Base-by-base conservation (phyloP, 345 rosid genomes). In the Linum tenue region DNA sequence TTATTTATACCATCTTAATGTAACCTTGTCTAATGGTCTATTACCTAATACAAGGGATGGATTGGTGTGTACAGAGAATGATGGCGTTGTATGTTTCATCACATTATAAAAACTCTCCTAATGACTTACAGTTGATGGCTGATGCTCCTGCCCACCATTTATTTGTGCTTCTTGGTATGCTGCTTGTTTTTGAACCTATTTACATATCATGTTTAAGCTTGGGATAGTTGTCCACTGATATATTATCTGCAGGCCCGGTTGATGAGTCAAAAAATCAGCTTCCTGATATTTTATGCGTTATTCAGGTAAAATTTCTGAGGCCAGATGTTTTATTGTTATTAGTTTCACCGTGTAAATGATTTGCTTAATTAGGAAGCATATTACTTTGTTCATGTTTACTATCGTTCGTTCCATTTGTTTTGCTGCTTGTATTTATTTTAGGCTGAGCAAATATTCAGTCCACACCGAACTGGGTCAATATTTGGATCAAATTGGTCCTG, bases 111-210 rank as follows among this genome's bases (percentile, higher is more conserved):
- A 94, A 94, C 74, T 94, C 99, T 58, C 99, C 99, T 7, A 94
- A 94, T 75, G 99, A 94, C 77, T 84, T 94, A 60, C 99, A 90
- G 75, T 75, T 94, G 22, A 79, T 94, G 86, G 97, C 97, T 56
- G 99, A 94, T 86, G 99, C 99, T 80, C 99, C 97, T 16, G 97
- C 99, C 57, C 99, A 94, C 76, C 99, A 90, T 80, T 80, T 94
- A 66, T 94, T 88, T 75, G 96, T 94, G 37, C 75, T 90, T 70
- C 95, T 94, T 59, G 97, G 99, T 94, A 85, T 68, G 60, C 62
- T 41, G 44, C 0, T 41, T 72, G 67, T 60, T 11, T 56, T 56
- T 69, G 41, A 22, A n/a, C 5, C 60, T 72, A 14, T 10, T 70
- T 69, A 67, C 38, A 41, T 48, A 40, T 60, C 71, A 3, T 43